A percentile compares a stretch with the other conserved stretches of the same genome.
Evolutionary conservation across 1,284 basidiomycete species (phyloP).

Genomic region (Fomitopsis betulina): DNA sequence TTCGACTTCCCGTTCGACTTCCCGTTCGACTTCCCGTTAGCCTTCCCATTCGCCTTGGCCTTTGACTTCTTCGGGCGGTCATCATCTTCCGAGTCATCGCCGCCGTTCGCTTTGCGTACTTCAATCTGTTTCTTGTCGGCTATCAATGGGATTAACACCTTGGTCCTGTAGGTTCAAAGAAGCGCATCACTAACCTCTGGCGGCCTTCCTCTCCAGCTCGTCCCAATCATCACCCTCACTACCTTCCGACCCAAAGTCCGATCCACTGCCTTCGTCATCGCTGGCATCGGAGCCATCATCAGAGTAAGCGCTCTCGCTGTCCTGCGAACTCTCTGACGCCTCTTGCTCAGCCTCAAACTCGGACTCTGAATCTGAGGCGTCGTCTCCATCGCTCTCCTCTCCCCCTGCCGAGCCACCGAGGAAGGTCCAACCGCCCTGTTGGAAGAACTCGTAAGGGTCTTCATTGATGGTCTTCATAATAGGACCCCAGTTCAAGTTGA

Average conservation of each 20-base stretch:
- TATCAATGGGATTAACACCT: constrained; percentile 21
- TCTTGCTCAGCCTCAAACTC: constrained; percentile 77
- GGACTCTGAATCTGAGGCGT: constrained; percentile 71
- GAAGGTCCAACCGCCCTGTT: constrained; percentile 94
- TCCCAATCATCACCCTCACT: constrained; percentile 94
- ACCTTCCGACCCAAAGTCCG: constrained; percentile 64
- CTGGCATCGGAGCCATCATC: constrained; percentile 58
- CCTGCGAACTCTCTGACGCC: constrained; percentile 35
- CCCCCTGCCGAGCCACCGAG: constrained; percentile 69
- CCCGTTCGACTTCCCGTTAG: constrained; percentile 30
- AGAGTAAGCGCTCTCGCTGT: constrained; percentile 49
- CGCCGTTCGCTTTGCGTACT: constrained; percentile 35
- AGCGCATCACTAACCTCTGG: constrained; percentile 54
- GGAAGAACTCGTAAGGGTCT: constrained; percentile 95
- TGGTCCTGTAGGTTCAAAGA: neutral
- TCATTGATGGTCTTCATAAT: constrained; percentile 99
- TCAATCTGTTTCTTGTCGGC: constrained; percentile 67
- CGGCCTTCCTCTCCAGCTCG: constrained; percentile 87
- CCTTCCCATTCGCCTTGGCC: constrained; percentile 32
- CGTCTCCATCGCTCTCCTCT: constrained; percentile 69
- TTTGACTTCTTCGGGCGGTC: constrained; percentile 60
- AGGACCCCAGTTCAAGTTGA: constrained; percentile 97
- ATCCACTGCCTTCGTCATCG: constrained; percentile 60
- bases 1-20: constrained; percentile 36
- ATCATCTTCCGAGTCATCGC: constrained; percentile 57